Percentiles rank a stretch among this genome's conserved stretches.
Conservation (phyloP, 495 filamentous ascomycete species). For the Tuber aestivum region DNA sequence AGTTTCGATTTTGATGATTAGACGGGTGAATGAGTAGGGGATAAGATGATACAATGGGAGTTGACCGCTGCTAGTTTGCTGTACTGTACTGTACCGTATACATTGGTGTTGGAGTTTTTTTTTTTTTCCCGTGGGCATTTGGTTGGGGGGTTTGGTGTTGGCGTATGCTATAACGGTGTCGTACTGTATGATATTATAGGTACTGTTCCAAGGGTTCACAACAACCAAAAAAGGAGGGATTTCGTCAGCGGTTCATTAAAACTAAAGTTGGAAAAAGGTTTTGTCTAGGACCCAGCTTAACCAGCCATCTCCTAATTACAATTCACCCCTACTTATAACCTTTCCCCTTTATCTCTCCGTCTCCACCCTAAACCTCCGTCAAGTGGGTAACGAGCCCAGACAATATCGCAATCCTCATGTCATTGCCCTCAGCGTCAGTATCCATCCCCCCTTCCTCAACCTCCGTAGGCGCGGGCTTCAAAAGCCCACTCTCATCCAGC, state of each 20-base stretch:
- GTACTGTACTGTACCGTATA: not conserved
- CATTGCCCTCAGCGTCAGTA: constrained; percentile 31
- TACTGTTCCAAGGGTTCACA: not conserved
- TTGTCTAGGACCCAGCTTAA: not conserved
- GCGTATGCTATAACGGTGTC: not conserved
- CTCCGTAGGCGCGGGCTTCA: constrained; percentile 45
- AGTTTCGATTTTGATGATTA: not conserved
- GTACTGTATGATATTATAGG: not conserved
- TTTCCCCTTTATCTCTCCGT: not conserved
- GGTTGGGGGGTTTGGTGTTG: not conserved
- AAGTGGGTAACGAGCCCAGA: constrained; percentile 40
- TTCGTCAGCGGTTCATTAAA: not conserved
- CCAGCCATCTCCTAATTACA: not conserved
- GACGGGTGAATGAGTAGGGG: not conserved
- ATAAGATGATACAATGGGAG: not conserved
- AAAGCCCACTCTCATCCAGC: constrained; percentile 47
- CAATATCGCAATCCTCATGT: constrained; percentile 38
- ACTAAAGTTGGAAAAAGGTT: not conserved
- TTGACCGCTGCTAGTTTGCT: not conserved
- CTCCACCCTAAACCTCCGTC: constrained; percentile 29
- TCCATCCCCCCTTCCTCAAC: constrained; percentile 40
- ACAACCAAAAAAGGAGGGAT: not conserved
- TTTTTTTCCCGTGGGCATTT: not conserved
- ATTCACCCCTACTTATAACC: not conserved
- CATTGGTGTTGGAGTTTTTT: not conserved